Evolutionary conservation across 768 basidiomycete species (phyloP).

Genomic region (Suillus hirtellus): DNA sequence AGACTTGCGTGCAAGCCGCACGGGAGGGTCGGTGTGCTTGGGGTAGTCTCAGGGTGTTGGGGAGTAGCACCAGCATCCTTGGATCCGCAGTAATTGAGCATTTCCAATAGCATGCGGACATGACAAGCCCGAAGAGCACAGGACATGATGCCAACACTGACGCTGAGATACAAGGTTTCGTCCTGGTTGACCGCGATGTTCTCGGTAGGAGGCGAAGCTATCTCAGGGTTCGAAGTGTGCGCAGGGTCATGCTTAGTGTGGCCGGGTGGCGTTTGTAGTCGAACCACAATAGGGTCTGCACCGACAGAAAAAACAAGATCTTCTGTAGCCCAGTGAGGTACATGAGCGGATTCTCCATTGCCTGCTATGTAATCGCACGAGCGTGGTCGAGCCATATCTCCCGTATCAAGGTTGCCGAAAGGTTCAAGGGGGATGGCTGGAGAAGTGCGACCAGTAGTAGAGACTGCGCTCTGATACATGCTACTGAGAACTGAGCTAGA

Average conservation of each 20-base stretch:
- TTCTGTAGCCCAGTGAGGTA: conserved; percentile 25
- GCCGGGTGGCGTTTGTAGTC: conserved; percentile 48
- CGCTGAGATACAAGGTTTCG: conserved; percentile 41
- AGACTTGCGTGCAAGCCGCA: conserved; percentile 35
- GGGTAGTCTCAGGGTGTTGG: conserved; percentile 19
- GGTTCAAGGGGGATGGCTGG: conserved; percentile 5
- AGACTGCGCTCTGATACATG: conserved; percentile 79
- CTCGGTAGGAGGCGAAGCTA: conserved; percentile 7
- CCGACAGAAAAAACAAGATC: conserved; percentile 63
- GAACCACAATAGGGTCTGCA: conserved; percentile 57
- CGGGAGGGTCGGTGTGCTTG: conserved; percentile 19
- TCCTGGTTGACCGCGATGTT: conserved; percentile 10
- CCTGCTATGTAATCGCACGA: neutral
- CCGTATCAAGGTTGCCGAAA: conserved; percentile 3
- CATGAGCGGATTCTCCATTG: conserved; percentile 12
- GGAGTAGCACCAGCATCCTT: neutral
- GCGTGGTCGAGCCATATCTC: conserved; percentile 5
- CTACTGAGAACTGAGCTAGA: conserved; percentile 55
- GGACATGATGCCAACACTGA: conserved; percentile 53
- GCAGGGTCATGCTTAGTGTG: conserved; percentile 14
- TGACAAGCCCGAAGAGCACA: conserved; percentile 60
- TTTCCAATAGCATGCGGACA: conserved; percentile 47
- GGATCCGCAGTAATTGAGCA: conserved; percentile 37
- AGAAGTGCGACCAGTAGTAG: conserved; percentile 25
- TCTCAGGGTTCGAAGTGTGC: conserved; percentile 11